phyloP scores from a whole-genome alignment of 2,329 filamentous ascomycete species.

The Talaromyces verruculosus region DNA sequence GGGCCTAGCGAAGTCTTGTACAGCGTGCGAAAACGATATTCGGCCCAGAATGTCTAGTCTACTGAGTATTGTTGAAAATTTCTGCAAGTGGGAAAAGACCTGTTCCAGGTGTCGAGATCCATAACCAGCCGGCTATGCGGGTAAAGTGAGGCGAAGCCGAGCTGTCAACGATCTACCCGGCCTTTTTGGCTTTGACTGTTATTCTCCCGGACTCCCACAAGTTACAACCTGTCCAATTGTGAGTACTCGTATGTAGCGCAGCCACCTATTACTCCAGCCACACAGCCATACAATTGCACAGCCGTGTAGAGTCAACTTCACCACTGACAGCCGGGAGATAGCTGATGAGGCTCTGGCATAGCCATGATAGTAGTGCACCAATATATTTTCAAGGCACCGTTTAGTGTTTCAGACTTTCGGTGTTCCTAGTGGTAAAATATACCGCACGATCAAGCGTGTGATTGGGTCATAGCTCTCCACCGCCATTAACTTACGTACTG shows the following conservation, averaged over 20 bases:
- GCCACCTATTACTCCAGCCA: not conserved
- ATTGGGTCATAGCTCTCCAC: not conserved
- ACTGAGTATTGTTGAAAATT: not conserved
- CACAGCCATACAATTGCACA: not conserved
- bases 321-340: not conserved
- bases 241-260: not conserved
- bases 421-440: not conserved
- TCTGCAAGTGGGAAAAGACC: not conserved
- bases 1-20: not conserved
- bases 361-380: not conserved
- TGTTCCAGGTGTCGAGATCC: not conserved
- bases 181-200: not conserved
- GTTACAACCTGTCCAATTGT: not conserved
- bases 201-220: not conserved
- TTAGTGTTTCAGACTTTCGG: no score
- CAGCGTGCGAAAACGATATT: not conserved
- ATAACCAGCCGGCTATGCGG: not conserved
- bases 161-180: conserved; percentile 6
- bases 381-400: not conserved
- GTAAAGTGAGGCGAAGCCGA: conserved; percentile 7
- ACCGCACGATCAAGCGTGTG: not conserved
- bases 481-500: not conserved
- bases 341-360: conserved; percentile 11
- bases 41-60: not conserved
- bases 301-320: not conserved